Evolutionary conservation across 176 grass and related monocot species (phyloP).

Genomic region (Cenchrus fungigraminus): DNA sequence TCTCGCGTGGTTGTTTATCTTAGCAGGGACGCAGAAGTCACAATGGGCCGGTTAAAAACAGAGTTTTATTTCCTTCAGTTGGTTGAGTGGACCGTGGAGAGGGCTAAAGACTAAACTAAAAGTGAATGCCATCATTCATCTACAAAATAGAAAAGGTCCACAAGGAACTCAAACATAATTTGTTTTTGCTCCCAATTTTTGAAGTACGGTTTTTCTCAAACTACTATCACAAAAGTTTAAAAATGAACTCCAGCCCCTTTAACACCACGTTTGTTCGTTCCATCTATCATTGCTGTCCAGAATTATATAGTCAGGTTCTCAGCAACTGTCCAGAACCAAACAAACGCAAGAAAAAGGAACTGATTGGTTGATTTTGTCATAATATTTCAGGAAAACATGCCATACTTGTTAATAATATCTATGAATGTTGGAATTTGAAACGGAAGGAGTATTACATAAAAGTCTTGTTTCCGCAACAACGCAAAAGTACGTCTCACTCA

Average conservation of each 20-base stretch:
- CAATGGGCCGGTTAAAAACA: not conserved
- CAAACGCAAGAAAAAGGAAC: not conserved
- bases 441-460: not conserved
- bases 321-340: not conserved
- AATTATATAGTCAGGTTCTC: too few species aligned
- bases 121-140: not conserved
- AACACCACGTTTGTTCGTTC: not conserved
- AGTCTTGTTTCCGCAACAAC: not conserved
- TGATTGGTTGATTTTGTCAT: not conserved
- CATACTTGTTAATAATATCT: too few species aligned
- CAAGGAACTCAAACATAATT: not conserved
- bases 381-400: not conserved
- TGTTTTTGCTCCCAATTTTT: not conserved
- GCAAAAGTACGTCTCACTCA: not conserved
- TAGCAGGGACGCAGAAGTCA: not conserved
- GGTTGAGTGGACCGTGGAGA: not conserved
- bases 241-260: not conserved
- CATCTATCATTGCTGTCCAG: too few species aligned
- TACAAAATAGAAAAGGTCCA: not conserved
- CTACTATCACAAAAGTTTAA: not conserved
- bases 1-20: slow-evolving; percentile 8
- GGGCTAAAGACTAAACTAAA: not conserved
- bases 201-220: not conserved
- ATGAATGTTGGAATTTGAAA: too few species aligned
- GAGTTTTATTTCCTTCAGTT: not conserved